Base-by-base conservation (phyloP, 208 protist genomes). In the Wallacemonas rigidus region DNA sequence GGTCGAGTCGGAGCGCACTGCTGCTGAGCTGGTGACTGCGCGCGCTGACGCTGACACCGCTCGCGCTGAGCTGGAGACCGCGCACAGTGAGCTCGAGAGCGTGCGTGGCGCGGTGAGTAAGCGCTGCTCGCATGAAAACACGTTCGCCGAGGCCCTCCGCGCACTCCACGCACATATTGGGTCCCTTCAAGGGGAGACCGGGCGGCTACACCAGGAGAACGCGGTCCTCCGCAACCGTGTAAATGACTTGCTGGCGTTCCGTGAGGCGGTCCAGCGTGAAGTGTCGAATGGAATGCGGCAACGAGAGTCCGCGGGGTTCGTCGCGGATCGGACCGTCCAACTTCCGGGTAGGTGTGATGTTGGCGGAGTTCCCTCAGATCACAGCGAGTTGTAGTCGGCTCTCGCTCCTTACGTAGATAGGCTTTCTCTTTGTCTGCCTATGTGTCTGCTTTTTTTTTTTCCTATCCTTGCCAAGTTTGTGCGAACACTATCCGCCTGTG, bases 211-310 rank as follows among this genome's bases (percentile, higher is more conserved):
- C 2, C 5, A 15, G 0, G 72, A 85, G 54, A 85, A 85, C 17
- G 63, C 1, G 5, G 35, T 41, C 14, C 60, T 80, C 41, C 68
- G 38, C 0, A 41, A 48, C 47, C 74, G 17, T 26, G 17, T 82
- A 14, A 36, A n/a, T 2, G 48, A 73, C 60, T 69, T 74, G 71
- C 50, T 50, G 36, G 40, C 36, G 6, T 65, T 65, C 43, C 60
- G 60, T 35, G 60, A 45, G 15, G 63, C 74, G 3, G 61, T 87
- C 56, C 69, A 79, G 65, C n/a, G 62, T 8, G 77, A 67, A 44
- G 54, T 44, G 47, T 69, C 69, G 54, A 67, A 74, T 45, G 54
- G 70, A 40, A 35, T 82, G 51, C 68, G 67, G 17, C 54, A 44
- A 9, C 44, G 56, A 7, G 56, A 41, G 8, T n/a, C 9, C 45